Base-by-base conservation (phyloP, 1,284 basidiomycete species). In the Albatrellus sp. region DNA sequence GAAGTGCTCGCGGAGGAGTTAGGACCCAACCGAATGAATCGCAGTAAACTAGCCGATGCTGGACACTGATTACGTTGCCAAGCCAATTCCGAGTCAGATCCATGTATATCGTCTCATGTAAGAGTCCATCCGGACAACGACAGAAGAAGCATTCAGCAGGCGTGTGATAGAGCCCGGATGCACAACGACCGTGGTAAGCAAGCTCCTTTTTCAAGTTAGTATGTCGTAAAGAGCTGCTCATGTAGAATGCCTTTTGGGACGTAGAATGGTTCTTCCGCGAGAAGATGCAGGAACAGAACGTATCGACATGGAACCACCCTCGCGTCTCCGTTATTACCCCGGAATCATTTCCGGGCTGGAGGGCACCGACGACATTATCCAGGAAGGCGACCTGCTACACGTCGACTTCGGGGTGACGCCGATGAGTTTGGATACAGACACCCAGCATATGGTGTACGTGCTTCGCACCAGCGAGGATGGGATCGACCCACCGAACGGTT, bases 231-330 rank as follows among this genome's bases (percentile, higher is more conserved):
- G 4, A 20, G 3, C 8, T 1, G 31, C 11, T 32, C 13, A 17
- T 35, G 19, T 12, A 2, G 14, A 37, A 20, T 40, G 13, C 12
- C 12, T 2, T 43, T 37, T 40, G 69, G 69, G 72, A 76, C 50
- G 54, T 76, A 14, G 64, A 67, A 48, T 75, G 72, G 72, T 73
- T 69, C 69, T 73, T 71, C 55, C 61, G 69, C 24, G 71, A 72
- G 47, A 67, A 67, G 52, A 74, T 76, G 64, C 68, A 68, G 50
- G 57, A 56, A 30, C 57, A 62, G 19, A 72, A 72, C 49, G 60
- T 71, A 14, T 63, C 68, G 9, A 74, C 71, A 16, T 75, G 72
- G 72, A 69, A 68, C 50, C 72, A 73, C 45, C 70, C 72, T 3
- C 60, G 69, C 17, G 66, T 75, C 7, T 69, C 68, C 30, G 68